Conservation (phyloP, 2,329 filamentous ascomycete species). For the Bimuria novae-zelandiae region DNA sequence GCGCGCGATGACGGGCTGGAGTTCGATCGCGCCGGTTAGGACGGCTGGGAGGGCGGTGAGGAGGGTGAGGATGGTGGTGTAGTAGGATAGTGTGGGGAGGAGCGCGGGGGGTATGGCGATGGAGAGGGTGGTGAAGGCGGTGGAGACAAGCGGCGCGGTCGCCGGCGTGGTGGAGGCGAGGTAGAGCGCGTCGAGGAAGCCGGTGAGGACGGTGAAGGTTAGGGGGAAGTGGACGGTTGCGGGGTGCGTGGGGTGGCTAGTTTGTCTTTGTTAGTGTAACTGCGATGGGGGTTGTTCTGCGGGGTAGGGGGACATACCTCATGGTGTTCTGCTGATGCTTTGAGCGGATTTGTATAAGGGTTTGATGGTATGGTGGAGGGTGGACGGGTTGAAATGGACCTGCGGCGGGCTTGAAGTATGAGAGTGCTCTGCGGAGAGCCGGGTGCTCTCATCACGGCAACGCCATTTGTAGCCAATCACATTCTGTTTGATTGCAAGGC, state of each 20-base stretch:
- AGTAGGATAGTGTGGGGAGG: conserved; percentile 50
- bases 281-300: too few relatives aligned
- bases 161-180: conserved; percentile 39
- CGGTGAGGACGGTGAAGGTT: conserved; percentile 50
- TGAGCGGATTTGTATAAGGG: too few relatives aligned
- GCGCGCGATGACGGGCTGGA: conserved; percentile 48
- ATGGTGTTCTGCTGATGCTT: too few relatives aligned
- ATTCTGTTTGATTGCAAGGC: too few relatives aligned
- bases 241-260: conserved; percentile 53
- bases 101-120: conserved; percentile 33
- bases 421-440: too few relatives aligned
- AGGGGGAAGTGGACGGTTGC: conserved; percentile 55
- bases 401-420: too few relatives aligned
- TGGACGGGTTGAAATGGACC: too few relatives aligned
- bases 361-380: too few relatives aligned
- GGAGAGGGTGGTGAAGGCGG: conserved; percentile 35
- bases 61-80: conserved; percentile 49
- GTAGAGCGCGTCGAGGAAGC: conserved; percentile 49
- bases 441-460: too few relatives aligned
- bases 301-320: too few relatives aligned
- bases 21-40: conserved; percentile 41
- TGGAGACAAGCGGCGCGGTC: conserved; percentile 37
- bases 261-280: too few relatives aligned
- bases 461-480: too few relatives aligned
- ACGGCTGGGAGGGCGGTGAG: conserved; percentile 39